Evolutionary conservation across 1,284 basidiomycete genomes (phyloP).

Genomic region (Papiliotrema laurentii): DNA sequence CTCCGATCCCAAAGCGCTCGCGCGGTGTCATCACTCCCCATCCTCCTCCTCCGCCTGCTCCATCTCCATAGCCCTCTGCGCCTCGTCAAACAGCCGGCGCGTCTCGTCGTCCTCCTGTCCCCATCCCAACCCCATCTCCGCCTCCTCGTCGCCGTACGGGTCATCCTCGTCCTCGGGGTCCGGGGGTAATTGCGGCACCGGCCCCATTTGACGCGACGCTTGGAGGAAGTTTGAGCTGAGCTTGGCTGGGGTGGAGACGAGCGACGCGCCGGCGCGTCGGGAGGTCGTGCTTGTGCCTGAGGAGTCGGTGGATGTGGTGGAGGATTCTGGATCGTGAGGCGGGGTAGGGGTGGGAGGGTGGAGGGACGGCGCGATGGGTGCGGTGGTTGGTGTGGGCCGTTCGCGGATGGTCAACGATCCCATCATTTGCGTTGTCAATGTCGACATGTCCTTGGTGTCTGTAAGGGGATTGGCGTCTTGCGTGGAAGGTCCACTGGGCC

Average conservation of each 20-base stretch:
- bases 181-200: conserved; percentile 8
- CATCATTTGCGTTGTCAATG: conserved; percentile 1
- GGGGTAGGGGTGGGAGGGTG: neutral
- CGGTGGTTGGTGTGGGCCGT: conserved; percentile 3
- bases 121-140: conserved; percentile 25
- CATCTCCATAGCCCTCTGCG: conserved; percentile 14
- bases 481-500: no score
- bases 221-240: conserved; percentile 14
- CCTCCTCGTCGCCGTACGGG: conserved; percentile 13
- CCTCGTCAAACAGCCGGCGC: conserved; percentile 20
- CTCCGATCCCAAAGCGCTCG: no score
- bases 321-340: neutral
- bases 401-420: conserved; percentile 9
- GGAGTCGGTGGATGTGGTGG: neutral
- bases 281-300: neutral
- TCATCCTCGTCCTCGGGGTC: conserved; percentile 17
- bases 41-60: no score
- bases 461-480: no score
- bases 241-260: conserved; percentile 12
- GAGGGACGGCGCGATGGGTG: conserved; percentile 7
- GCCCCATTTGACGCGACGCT: conserved; percentile 12
- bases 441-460: neutral
- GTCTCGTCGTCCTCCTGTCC: conserved; percentile 19
- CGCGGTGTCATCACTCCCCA: no score
- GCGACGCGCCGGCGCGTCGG: conserved; percentile 1